Evolutionary conservation across 306 rosid species (phyloP).

Genomic region (Vicia sativa): DNA sequence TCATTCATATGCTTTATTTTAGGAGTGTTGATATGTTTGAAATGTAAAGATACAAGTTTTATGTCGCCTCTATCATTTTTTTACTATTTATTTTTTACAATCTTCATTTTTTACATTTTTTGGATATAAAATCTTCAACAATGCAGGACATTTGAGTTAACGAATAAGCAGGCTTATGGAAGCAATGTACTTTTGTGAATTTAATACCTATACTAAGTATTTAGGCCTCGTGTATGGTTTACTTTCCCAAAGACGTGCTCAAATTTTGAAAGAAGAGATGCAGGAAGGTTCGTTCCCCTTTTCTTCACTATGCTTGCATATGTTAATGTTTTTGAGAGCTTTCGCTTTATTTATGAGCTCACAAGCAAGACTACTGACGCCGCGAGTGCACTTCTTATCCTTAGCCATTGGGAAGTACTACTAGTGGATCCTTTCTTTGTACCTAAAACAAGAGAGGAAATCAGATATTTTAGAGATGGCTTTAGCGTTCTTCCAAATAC

Average conservation of each 20-base stretch:
- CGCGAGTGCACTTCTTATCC: constrained; percentile 87
- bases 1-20: background rate
- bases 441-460: constrained; percentile 90
- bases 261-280: constrained; percentile 83
- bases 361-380: constrained; percentile 85
- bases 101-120: too few species aligned
- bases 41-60: background rate
- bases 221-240: constrained; percentile 89
- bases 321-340: constrained; percentile 83
- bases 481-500: constrained; percentile 84
- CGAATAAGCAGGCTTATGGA: constrained; percentile 81
- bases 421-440: constrained; percentile 88
- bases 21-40: background rate
- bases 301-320: constrained; percentile 89
- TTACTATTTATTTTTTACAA: too few species aligned
- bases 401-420: constrained; percentile 89
- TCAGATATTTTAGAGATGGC: constrained; percentile 92
- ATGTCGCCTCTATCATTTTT: too few species aligned
- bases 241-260: constrained; percentile 76
- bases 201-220: constrained; percentile 72
- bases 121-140: too few species aligned
- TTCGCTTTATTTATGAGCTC: constrained; percentile 88
- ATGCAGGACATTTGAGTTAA: constrained; percentile 80
- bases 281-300: constrained; percentile 93
- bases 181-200: constrained; percentile 91